Percentiles rank a stretch among this genome's conserved stretches.
These are phyloP conservation scores for Sporisorium sorghi DNA, from an alignment of 1,284 basidiomycete species.

Conservation along the genomic window DNA sequence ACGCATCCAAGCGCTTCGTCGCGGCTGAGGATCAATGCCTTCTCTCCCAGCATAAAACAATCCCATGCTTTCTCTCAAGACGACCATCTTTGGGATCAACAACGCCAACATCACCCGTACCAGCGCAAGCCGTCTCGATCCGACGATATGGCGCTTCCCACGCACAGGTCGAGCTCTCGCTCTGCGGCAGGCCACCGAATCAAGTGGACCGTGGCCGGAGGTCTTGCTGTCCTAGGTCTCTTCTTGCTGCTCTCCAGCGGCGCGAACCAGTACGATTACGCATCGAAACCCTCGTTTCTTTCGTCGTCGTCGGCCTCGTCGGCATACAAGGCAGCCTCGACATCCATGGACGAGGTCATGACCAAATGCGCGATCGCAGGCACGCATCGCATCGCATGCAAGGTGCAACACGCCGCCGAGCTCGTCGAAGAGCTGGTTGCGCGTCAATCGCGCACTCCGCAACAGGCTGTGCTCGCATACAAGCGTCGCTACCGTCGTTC, in stretches of 20 bases:
- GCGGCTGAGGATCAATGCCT: constrained; percentile 18
- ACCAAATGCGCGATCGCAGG: constrained; percentile 7
- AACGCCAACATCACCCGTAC: constrained; percentile 3
- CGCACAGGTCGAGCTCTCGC: neutral
- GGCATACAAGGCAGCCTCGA: constrained; percentile 5
- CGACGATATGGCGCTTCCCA: neutral
- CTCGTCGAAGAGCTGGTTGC: constrained; percentile 23
- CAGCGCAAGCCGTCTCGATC: neutral
- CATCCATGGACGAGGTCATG: constrained; percentile 13
- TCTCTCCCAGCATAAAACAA: constrained; percentile 9
- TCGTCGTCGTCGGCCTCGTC: constrained; percentile 12
- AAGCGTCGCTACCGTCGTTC: constrained; percentile 23
- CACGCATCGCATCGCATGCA: constrained; percentile 34
- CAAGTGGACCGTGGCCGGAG: constrained; percentile 8
- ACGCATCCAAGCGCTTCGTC: neutral
- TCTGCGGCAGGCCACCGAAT: neutral
- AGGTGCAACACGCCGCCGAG: constrained; percentile 23
- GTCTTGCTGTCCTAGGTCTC: constrained; percentile 19
- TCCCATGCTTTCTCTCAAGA: neutral
- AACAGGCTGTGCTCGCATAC: constrained; percentile 28
- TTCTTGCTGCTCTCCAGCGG: constrained; percentile 22
- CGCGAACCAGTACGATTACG: constrained; percentile 8
- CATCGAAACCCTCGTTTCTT: constrained; percentile 8
- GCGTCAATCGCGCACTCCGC: constrained; percentile 23
- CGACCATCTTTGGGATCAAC: constrained; percentile 2